These are phyloP conservation scores for Wallacemonas sp. DNA, from an alignment of 208 protist genomes.

Conservation along the genomic window DNA sequence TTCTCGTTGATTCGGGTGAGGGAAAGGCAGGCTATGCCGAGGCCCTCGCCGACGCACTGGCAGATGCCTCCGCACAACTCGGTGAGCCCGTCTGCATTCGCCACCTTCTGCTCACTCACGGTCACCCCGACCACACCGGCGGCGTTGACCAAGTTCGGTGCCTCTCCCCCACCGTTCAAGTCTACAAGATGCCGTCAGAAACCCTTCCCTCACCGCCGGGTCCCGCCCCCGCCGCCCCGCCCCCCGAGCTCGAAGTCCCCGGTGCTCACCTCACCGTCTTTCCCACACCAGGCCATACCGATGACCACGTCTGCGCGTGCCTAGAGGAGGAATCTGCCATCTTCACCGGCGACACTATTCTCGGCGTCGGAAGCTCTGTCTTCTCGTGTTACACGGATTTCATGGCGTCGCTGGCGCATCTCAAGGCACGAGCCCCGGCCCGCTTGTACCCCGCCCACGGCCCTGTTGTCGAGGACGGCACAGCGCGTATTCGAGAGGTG, in stretches of 20 bases:
- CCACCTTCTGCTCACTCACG: conserved; percentile 67
- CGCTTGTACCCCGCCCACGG: conserved; percentile 64
- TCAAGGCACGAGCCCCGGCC: conserved; percentile 22
- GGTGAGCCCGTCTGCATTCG: conserved; percentile 35
- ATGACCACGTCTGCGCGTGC: conserved; percentile 55
- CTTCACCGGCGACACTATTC: conserved; percentile 66
- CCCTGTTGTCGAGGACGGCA: conserved; percentile 44
- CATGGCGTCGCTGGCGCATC: conserved; percentile 41
- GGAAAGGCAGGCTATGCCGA: conserved; percentile 35
- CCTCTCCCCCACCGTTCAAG: conserved; percentile 32
- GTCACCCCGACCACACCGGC: conserved; percentile 70
- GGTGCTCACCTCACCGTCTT: conserved; percentile 49
- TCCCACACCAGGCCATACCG: conserved; percentile 63
- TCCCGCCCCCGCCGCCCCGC: conserved; percentile 22
- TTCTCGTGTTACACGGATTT: conserved; percentile 64
- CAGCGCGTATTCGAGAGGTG: conserved; percentile 44
- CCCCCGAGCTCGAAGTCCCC: conserved; percentile 25
- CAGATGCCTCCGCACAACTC: conserved; percentile 16
- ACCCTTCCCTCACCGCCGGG: conserved; percentile 23
- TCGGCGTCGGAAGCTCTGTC: conserved; percentile 56
- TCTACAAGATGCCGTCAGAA: conserved; percentile 48
- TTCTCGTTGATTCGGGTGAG: conserved; percentile 68
- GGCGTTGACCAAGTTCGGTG: conserved; percentile 37
- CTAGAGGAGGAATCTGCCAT: conserved; percentile 53
- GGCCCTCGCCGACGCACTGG: conserved; percentile 27